Evolutionary conservation across 2,329 filamentous ascomycete species (phyloP).

Genomic region (Trichoderma hamatum): DNA sequence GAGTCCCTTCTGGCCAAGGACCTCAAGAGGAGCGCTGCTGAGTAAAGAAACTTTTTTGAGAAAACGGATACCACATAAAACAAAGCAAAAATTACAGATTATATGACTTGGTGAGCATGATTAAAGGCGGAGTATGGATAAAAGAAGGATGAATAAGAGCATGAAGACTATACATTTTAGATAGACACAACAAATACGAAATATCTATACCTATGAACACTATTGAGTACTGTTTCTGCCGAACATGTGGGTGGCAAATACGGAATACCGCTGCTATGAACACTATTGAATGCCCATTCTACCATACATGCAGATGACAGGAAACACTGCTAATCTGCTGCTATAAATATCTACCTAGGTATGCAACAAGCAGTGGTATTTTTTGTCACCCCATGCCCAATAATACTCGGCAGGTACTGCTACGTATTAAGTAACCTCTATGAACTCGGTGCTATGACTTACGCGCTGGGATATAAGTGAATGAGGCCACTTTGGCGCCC

Average conservation of each 20-base stretch:
- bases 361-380: background rate
- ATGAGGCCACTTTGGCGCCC: background rate
- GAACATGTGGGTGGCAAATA: background rate
- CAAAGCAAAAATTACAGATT: background rate
- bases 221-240: background rate
- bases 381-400: background rate
- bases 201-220: background rate
- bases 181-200: constrained; percentile 13
- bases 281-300: too few species aligned
- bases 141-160: background rate
- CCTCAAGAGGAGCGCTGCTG: constrained; percentile 45
- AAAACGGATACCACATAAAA: background rate
- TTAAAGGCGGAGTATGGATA: background rate
- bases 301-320: background rate
- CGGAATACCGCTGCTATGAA: too few species aligned
- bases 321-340: background rate
- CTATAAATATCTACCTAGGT: background rate
- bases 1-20: constrained; percentile 78
- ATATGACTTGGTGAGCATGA: background rate
- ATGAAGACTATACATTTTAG: background rate
- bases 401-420: background rate
- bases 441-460: background rate
- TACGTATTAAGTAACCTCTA: background rate
- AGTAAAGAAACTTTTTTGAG: constrained; percentile 29
- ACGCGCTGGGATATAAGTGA: background rate